Evolutionary conservation across 2,329 filamentous ascomycete species (phyloP).

Genomic region (Pseudogymnoascus sp.): DNA sequence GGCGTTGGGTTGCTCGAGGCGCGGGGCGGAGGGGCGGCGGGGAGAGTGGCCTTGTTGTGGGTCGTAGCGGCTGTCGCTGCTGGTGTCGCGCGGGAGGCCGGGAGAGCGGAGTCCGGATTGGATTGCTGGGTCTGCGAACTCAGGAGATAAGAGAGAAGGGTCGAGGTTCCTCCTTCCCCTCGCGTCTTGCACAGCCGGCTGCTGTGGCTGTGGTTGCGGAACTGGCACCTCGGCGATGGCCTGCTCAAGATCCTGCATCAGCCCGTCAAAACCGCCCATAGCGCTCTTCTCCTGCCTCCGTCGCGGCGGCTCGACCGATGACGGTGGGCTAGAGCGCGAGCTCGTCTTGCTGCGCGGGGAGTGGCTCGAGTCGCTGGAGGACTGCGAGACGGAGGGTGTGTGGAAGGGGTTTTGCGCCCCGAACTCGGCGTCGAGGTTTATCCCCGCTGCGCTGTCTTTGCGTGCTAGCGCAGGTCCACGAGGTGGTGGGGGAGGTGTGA

Average conservation of each 20-base stretch:
- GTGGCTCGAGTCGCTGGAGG: slow-evolving; percentile 53
- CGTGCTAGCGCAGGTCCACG: slow-evolving; percentile 13
- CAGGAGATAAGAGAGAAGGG: slow-evolving; percentile 23
- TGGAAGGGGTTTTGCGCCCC: slow-evolving; percentile 57
- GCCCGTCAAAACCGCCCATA: neutral
- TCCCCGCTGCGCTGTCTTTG: slow-evolving; percentile 9
- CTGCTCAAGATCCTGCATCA: neutral
- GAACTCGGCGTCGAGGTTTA: slow-evolving; percentile 53
- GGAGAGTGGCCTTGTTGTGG: slow-evolving; percentile 5
- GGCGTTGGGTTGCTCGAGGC: slow-evolving; percentile 8
- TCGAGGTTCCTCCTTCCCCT: slow-evolving; percentile 10
- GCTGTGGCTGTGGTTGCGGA: neutral
- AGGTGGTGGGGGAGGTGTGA: slow-evolving; percentile 13
- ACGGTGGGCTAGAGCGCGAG: slow-evolving; percentile 50
- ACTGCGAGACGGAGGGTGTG: slow-evolving; percentile 52
- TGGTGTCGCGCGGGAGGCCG: slow-evolving; percentile 11
- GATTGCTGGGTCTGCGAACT: slow-evolving; percentile 40
- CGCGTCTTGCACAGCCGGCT: neutral
- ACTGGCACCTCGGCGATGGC: neutral
- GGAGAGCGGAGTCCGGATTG: slow-evolving; percentile 32
- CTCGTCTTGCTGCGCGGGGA: slow-evolving; percentile 53
- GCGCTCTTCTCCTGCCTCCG: neutral
- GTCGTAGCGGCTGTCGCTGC: slow-evolving; percentile 9
- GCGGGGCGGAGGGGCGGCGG: neutral
- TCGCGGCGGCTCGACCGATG: slow-evolving; percentile 26